Evolutionary conservation across 495 filamentous ascomycete species (phyloP).

Genomic region (Bathelium albidoporum): DNA sequence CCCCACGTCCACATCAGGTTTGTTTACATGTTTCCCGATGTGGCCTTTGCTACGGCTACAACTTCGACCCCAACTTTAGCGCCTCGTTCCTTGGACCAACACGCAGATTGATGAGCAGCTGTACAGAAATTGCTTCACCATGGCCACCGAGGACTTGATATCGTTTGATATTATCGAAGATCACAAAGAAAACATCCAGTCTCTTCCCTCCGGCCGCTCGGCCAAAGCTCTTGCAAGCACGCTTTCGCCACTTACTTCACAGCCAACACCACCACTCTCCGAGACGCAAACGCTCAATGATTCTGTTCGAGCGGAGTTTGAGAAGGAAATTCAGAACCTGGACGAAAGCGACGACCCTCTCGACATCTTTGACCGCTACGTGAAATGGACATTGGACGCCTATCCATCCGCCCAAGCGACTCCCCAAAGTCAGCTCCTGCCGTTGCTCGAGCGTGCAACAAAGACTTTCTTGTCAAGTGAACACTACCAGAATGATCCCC

Average conservation of each 20-base stretch:
- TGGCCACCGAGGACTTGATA: conserved; percentile 50
- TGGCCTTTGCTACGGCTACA: not conserved
- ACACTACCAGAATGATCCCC: conserved; percentile 89
- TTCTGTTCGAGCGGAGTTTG: conserved; percentile 72
- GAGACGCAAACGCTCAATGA: conserved; percentile 57
- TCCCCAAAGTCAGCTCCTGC: conserved; percentile 78
- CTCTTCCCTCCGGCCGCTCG: conserved; percentile 80
- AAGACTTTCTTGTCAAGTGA: conserved; percentile 70
- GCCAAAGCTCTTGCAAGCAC: conserved; percentile 79
- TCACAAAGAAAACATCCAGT: conserved; percentile 96
- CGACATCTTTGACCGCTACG: conserved; percentile 92
- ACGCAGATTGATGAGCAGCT: not conserved
- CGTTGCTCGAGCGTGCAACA: conserved; percentile 82
- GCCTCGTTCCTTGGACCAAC: not conserved
- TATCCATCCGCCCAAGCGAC: conserved; percentile 92
- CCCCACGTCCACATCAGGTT: not conserved
- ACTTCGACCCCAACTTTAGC: not conserved
- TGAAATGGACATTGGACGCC: conserved; percentile 89
- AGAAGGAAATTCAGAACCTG: conserved; percentile 66
- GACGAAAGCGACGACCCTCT: conserved; percentile 88
- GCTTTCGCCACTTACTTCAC: conserved; percentile 55
- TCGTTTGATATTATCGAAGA: conserved; percentile 92
- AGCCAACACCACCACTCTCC: conserved; percentile 45
- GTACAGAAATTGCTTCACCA: not conserved
- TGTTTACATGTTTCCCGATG: conserved; percentile 1